Conservation (phyloP, 2,329 filamentous ascomycete genomes). For the Myriosclerotinia curreyana region DNA sequence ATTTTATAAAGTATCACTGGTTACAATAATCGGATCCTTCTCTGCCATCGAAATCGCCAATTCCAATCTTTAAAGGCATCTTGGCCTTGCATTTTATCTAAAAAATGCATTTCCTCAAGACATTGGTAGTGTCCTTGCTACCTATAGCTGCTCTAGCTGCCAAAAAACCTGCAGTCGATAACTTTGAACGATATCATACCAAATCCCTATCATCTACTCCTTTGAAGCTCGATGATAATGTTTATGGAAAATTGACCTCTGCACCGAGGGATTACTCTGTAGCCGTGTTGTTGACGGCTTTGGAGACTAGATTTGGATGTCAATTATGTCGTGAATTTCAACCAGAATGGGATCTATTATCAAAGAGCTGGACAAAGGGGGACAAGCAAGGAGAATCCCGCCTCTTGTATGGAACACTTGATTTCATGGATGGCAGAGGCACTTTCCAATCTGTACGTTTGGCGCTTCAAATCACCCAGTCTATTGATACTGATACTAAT, state of each 20-base stretch:
- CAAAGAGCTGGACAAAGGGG: slow-evolving; percentile 81
- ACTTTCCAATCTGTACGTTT: slow-evolving; percentile 76
- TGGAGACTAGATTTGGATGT: slow-evolving; percentile 81
- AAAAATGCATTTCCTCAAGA: slow-evolving; percentile 67
- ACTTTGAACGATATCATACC: slow-evolving; percentile 68
- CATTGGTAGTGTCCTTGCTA: slow-evolving; percentile 62
- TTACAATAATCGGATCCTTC: neutral
- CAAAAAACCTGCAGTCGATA: slow-evolving; percentile 61
- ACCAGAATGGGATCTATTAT: slow-evolving; percentile 86
- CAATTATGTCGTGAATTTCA: slow-evolving; percentile 86
- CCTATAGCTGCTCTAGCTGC: slow-evolving; percentile 56
- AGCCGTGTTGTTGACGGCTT: slow-evolving; percentile 79
- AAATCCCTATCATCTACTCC: slow-evolving; percentile 64
- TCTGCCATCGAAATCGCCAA: neutral
- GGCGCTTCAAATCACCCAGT: slow-evolving; percentile 4
- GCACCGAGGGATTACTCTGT: slow-evolving; percentile 80
- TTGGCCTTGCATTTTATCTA: slow-evolving; percentile 37
- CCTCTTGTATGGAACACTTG: slow-evolving; percentile 77
- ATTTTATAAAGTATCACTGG: neutral
- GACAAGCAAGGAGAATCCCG: slow-evolving; percentile 71
- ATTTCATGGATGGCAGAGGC: slow-evolving; percentile 80
- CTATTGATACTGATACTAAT: slow-evolving; percentile 22
- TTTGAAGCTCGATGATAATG: slow-evolving; percentile 72
- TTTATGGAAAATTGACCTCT: slow-evolving; percentile 72
- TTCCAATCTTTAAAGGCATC: slow-evolving; percentile 11